Base-by-base conservation (phyloP, 2,329 filamentous ascomycete species). In the Trichocomaceae sp. region DNA sequence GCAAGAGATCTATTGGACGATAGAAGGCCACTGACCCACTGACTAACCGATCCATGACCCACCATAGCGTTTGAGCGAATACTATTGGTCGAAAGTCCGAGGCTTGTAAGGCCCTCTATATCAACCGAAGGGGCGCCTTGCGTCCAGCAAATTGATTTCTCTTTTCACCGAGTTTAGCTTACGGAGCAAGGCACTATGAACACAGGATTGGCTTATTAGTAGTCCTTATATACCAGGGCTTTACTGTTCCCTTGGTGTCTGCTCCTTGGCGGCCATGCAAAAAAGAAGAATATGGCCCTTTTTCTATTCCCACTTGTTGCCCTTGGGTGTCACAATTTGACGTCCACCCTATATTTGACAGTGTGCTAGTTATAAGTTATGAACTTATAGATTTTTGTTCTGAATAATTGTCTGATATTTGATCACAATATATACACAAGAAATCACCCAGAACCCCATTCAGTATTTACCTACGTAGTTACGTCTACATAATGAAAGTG, bases 61-160 rank as follows among this genome's bases (percentile, higher is more conserved):
- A 42, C 19, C 29, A 17, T 19, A 42, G 4, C 6, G n/a, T 44
- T 15, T 3, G 10, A 13, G 29, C 8, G 29, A 35, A 9, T 46
- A 1, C 35, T 13, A 46, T 52, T 52, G 50, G 50, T 13, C 3
- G 5, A 10, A 1, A 2, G 4, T 33, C 46, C 39, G 15, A 46
- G n/a, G 23, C 31, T 35, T 47, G n/a, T 26, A 31, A 13, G 2
- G 7, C 45, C 26, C 19, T 23, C 19, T 26, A 22, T 20, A 22
- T 41, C 12, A 37, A 6, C 9, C 3, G n/a, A 39, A 17, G 22
- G 42, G 13, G 26, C 41, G 17, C 50, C 50, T 52, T 52, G 41
- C 50, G 29, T 52, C 41, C 42, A 42, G 48, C 23, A 50, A 50
- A 20, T 50, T 37, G 33, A 39, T 26, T 37, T 31, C 5, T 41